Conservation (phyloP, 352 stramenopile genomes). For the Phytophthora pinifolia region DNA sequence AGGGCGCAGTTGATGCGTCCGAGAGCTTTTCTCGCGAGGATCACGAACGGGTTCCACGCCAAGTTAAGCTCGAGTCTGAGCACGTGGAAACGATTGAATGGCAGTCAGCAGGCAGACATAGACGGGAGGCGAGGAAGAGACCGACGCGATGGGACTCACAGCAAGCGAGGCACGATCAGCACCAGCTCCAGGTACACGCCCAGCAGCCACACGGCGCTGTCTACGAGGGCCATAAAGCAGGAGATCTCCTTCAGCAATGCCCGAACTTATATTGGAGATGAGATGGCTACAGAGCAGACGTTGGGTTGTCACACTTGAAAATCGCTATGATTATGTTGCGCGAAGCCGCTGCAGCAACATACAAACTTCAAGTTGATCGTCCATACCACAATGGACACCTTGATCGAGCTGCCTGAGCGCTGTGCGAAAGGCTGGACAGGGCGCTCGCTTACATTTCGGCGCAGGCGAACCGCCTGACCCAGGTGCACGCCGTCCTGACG, state of each 20-base stretch:
- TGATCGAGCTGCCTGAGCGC: background rate
- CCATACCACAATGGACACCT: too few relatives aligned
- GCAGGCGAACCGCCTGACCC: background rate
- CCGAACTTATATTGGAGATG: background rate
- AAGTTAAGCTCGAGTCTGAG: slow-evolving; percentile 56
- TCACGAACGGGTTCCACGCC: slow-evolving; percentile 67
- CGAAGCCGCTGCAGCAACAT: too few relatives aligned
- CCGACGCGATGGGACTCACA: slow-evolving; percentile 39
- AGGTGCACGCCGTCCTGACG: background rate
- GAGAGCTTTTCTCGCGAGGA: slow-evolving; percentile 44
- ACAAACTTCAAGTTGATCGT: too few relatives aligned
- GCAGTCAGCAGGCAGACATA: slow-evolving; percentile 28
- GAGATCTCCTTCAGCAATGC: too few relatives aligned
- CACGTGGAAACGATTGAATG: slow-evolving; percentile 13
- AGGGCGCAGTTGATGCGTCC: slow-evolving; percentile 28
- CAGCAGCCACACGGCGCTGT: slow-evolving; percentile 49
- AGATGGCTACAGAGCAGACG: background rate
- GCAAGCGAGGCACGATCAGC: slow-evolving; percentile 64
- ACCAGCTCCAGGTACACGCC: slow-evolving; percentile 59
- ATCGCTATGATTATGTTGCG: too few relatives aligned
- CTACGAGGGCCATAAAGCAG: slow-evolving; percentile 28
- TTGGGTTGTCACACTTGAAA: too few relatives aligned
- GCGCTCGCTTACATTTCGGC: background rate
- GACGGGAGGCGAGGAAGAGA: slow-evolving; percentile 11
- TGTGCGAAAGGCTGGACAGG: background rate